Evolutionary conservation across 768 basidiomycete species (phyloP).

Genomic region (Tricholoma matsutake): DNA sequence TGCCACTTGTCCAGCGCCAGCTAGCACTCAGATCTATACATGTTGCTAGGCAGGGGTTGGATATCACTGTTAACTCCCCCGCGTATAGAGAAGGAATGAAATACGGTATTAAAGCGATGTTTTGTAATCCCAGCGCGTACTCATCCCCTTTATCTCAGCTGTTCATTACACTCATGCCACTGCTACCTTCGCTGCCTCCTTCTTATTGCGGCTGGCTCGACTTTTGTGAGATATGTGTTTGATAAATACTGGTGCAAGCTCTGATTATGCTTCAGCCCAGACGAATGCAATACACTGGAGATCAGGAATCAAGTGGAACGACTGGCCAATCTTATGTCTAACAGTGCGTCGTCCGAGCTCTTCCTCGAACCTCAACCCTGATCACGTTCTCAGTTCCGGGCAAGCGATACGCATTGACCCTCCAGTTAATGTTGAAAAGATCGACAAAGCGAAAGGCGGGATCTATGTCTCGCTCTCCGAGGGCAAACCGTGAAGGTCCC

Average conservation of each 20-base stretch:
- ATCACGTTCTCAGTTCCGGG: conserved; percentile 66
- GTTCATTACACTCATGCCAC: conserved; percentile 92
- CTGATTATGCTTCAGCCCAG: conserved; percentile 52
- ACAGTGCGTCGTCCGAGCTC: conserved; percentile 49
- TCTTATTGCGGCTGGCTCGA: conserved; percentile 80
- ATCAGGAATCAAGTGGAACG: conserved; percentile 78
- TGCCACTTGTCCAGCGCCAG: conserved; percentile 74
- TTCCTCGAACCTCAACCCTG: neutral
- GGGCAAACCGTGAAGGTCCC: conserved; percentile 51
- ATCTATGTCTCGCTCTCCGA: conserved; percentile 61
- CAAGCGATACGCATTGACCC: conserved; percentile 86
- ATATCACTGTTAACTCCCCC: conserved; percentile 81
- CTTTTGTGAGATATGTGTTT: conserved; percentile 62
- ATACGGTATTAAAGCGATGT: conserved; percentile 58
- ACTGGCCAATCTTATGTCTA: conserved; percentile 70
- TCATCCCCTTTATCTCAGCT: conserved; percentile 39
- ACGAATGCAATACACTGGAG: conserved; percentile 73
- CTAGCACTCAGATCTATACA: conserved; percentile 81
- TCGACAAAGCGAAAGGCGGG: conserved; percentile 57
- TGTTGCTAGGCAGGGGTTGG: conserved; percentile 75
- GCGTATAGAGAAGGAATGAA: conserved; percentile 90
- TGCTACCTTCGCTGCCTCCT: conserved; percentile 90
- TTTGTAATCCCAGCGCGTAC: neutral
- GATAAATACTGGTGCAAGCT: neutral
- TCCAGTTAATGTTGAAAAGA: conserved; percentile 86